Base-by-base conservation (phyloP, 768 basidiomycete species). In the Trametes meyenii region DNA sequence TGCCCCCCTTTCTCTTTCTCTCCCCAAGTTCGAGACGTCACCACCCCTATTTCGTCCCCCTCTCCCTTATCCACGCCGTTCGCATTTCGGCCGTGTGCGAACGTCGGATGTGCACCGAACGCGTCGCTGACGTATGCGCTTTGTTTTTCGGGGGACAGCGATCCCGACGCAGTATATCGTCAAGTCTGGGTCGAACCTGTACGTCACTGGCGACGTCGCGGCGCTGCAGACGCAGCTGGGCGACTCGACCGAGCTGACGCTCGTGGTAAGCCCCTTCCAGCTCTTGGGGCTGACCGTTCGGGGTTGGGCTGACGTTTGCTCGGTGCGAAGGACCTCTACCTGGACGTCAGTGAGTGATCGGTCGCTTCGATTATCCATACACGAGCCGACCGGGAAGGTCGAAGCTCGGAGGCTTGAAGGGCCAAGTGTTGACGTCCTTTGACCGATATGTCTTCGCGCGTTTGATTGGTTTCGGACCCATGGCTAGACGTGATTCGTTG, bases 191-290 rank as follows among this genome's bases (percentile, higher is more conserved):
- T 54, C 5, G 17, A 58, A 23, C 51, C 13, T 66, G 17, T 66
- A 66, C 50, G 58, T 63, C 39, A 66, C 65, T 7, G 65, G 65
- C 36, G 65, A 66, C 36, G 17, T 44, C 24, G n/a, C 33, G 7
- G 58, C 58, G 6, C 51, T 66, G 24, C 42, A 33, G 8, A 23
- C 33, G 6, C 64, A 66, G 44, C 61, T 66, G 19, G 61, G 64
- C 23, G 38, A 46, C 2, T 26, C 61, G 1, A 36, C 48, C 17
- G 56, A 38, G 3, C 50, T 33, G 12, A 61, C 55, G 1, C 56
- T 29, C 16, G 60, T 65, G 40, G 64, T 65, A 51, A 49, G 60
- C 26, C 16, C 19, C 6, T 14, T n/a, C 16, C 1, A 4, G 2
- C 21, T 10, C 21, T 26, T 8, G 2, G 13, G 2, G 35, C 24